Evolutionary conservation across 2,329 filamentous ascomycete genomes (phyloP), one percentile per base, ranked within the genome.

Genomic region (Aureobasidium subglaciale): DNA sequence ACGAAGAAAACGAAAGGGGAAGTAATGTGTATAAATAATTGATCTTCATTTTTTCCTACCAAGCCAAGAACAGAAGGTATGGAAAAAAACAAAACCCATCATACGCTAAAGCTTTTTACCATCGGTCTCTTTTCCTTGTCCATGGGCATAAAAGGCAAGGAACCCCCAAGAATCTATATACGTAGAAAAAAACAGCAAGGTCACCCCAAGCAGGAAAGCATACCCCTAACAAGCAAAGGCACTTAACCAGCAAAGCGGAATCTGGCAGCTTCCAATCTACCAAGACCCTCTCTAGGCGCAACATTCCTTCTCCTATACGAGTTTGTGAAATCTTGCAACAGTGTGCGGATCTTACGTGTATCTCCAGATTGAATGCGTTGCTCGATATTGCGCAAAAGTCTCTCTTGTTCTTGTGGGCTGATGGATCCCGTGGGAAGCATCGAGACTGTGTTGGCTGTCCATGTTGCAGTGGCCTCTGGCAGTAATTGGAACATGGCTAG

Each of bases 291-390:
- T 59, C 92, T 78, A 6, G 93, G 93, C n/a, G 93, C 92, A 43
- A 99, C 88, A 66, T 99, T 96, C 60, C 95, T 82, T 67, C 95
- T 81, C 49, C 95, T 84, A 71, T 99, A 99, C 27, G 85, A 88
- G 68, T 92, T 95, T 22, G 93, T 97, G 68, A 99, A 99, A 71
- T 99, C 95, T 73, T 97, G 93, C 56, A 99, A 78, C 30, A 96
- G 78, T 24, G 82, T 85, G 34, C 92, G 82, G 54, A 96, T 90
- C 73, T 90, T 90, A 57, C 90, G 80, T 38, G 89, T 83, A 59
- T 87, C 82, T 25, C 81, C 81, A 43, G 79, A 77, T 46, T 82
- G 76, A 18, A 96, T 81, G 65, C 84, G 48, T 69, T 93, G 87
- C 64, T 83, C 84, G 63, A 97, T 91, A 68, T 87, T 90, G 61